Conservation (phyloP, 805 yeast species). For the Sugiyamaella lignohabitans region DNA sequence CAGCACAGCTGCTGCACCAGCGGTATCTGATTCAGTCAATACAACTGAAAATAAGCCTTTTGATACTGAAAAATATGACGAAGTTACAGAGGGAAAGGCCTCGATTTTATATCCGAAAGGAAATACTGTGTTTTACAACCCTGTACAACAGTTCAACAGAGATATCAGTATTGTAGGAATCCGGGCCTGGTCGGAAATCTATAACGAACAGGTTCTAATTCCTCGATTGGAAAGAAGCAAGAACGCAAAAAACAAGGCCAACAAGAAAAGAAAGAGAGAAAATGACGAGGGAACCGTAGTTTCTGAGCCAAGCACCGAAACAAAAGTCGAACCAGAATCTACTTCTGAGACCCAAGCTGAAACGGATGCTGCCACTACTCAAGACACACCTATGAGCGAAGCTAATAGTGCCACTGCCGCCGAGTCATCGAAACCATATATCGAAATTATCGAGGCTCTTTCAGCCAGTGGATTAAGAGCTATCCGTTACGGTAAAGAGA, state of each 20-base stretch:
- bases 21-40: no score
- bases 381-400: slow-evolving; percentile 3
- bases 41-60: slow-evolving; percentile 1
- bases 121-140: slow-evolving; percentile 86
- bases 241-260: slow-evolving; percentile 19
- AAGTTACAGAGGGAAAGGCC: slow-evolving; percentile 70
- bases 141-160: slow-evolving; percentile 93
- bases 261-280: slow-evolving; percentile 15
- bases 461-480: slow-evolving; percentile 96
- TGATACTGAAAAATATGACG: slow-evolving; percentile 13
- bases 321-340: slow-evolving; percentile 2
- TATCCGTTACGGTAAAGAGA: slow-evolving; percentile 85
- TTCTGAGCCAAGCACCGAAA: neutral
- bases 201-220: slow-evolving; percentile 36
- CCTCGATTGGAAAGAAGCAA: slow-evolving; percentile 13
- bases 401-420: slow-evolving; percentile 3
- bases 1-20: no score
- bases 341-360: neutral
- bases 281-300: neutral
- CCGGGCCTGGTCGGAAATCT: slow-evolving; percentile 74
- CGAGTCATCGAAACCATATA: slow-evolving; percentile 37
- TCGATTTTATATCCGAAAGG: slow-evolving; percentile 73
- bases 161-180: slow-evolving; percentile 83
- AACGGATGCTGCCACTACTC: neutral
- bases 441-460: slow-evolving; percentile 78